Evolutionary conservation across 2,329 filamentous ascomycete genomes (phyloP).

Genomic region (Nakataea oryzae): DNA sequence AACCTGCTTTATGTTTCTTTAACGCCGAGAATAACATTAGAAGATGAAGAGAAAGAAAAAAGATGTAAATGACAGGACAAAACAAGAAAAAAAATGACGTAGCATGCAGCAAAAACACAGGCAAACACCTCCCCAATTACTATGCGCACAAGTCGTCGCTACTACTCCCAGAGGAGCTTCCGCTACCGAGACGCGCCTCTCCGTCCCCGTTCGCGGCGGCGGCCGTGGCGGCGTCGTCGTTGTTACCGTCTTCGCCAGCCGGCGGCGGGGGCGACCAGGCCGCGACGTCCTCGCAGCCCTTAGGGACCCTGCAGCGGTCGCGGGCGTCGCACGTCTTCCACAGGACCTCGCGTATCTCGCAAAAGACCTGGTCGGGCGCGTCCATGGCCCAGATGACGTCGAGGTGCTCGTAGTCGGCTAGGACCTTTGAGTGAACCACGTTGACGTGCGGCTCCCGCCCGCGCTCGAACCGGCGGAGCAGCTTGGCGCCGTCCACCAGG

Average conservation of each 20-base stretch:
- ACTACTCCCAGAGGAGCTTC: conserved; percentile 1
- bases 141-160: neutral
- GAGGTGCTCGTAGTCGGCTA: conserved; percentile 84
- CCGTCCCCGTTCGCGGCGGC: neutral
- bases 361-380: conserved; percentile 69
- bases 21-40: neutral
- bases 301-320: conserved; percentile 50
- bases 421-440: conserved; percentile 71
- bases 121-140: neutral
- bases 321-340: conserved; percentile 60
- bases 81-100: neutral
- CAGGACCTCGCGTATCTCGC: conserved; percentile 68
- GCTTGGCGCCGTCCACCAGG: conserved; percentile 69
- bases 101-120: neutral
- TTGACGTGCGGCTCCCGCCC: conserved; percentile 73
- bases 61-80: no score
- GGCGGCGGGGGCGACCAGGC: conserved; percentile 26
- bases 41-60: neutral
- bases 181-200: neutral
- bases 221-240: conserved; percentile 6
- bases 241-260: no score
- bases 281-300: conserved; percentile 45
- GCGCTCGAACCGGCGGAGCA: conserved; percentile 61
- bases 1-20: no score
- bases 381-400: conserved; percentile 96